Base-by-base conservation (phyloP, 805 yeast species). In the Lipomyces chichibuensis region DNA sequence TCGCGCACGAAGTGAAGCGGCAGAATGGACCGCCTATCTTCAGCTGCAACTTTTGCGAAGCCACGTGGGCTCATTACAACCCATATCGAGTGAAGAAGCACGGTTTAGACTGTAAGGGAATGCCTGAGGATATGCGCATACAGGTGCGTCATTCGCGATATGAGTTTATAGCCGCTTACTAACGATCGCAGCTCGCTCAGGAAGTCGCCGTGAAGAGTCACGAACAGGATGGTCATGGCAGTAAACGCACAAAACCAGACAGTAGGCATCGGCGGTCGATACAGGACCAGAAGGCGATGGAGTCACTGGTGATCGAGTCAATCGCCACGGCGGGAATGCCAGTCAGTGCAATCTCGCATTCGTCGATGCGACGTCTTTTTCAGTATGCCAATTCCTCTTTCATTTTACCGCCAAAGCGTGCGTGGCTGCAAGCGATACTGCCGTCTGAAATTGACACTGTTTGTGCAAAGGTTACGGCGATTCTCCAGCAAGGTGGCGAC, bases 1-100 rank as follows among this genome's bases (percentile, higher is more conserved):
- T 69, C 27, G 71, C 71, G 13, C 69, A 65, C 62, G 71, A 69
- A 46, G 71, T 69, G 63, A 65, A 64, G 55, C 71, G 71, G n/a
- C 54, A 56, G 17, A 60, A 60, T 32, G 69, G 61, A n/a, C 67
- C 71, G 6, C 49, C 69, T 17, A 53, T 65, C 52, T 69, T 61
- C 43, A 52, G 64, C 20, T 69, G 71, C 69, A 69, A 69, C 65
- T 69, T 29, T 58, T 69, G 71, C 60, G 65, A 69, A 20, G 70
- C 70, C 3, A 57, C 69, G 11, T 69, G 71, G 71, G 71, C 71
- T 3, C 71, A 69, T 37, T 69, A 69, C 46, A 69, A 69, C 27
- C 71, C 71, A 4, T 66, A 63, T 32, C 67, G 71, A 25, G 71
- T 69, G 60, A 69, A 69, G 52, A 66, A 66, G 63, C 71, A 69